Evolutionary conservation across 495 filamentous ascomycete species (phyloP).

Genomic region (Penicillium turbatum): DNA sequence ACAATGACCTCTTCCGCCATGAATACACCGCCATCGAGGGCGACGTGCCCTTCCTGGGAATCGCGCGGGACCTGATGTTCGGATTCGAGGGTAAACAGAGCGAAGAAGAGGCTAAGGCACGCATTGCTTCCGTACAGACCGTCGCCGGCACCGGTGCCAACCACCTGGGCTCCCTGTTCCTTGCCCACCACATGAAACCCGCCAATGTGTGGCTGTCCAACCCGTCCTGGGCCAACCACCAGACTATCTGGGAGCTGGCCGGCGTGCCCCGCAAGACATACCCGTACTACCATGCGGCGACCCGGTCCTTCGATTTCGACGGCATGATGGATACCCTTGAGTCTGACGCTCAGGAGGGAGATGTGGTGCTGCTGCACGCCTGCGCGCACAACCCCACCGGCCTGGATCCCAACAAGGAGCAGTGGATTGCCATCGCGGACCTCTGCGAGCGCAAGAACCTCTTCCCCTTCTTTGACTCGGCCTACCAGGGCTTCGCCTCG

Average conservation of each 20-base stretch:
- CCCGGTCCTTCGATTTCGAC: constrained; percentile 44
- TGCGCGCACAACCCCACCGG: constrained; percentile 57
- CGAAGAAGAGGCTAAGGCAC: constrained; percentile 31
- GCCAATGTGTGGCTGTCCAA: constrained; percentile 45
- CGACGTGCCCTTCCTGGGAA: constrained; percentile 38
- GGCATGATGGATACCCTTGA: constrained; percentile 47
- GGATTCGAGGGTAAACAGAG: constrained; percentile 35
- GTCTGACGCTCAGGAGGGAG: constrained; percentile 37
- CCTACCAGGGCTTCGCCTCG: constrained; percentile 56
- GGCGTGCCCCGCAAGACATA: constrained; percentile 44
- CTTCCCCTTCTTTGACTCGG: constrained; percentile 55
- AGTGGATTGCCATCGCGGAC: constrained; percentile 51
- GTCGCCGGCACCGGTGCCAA: constrained; percentile 92
- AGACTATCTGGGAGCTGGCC: constrained; percentile 45
- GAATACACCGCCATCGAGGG: constrained; percentile 49
- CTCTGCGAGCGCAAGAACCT: constrained; percentile 48
- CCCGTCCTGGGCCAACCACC: constrained; percentile 50
- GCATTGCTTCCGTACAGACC: constrained; percentile 57
- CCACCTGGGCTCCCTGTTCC: constrained; percentile 83
- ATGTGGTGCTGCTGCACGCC: constrained; percentile 48
- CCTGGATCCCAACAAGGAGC: constrained; percentile 48
- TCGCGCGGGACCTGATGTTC: constrained; percentile 47
- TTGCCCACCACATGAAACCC: constrained; percentile 52
- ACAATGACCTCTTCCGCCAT: constrained; percentile 40
- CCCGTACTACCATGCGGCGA: constrained; percentile 46